A percentile compares a stretch with the other conserved stretches of the same genome.
These are phyloP conservation scores for Lachnum nothofagi DNA, from an alignment of 2,329 filamentous ascomycete species.

Conservation along the genomic window DNA sequence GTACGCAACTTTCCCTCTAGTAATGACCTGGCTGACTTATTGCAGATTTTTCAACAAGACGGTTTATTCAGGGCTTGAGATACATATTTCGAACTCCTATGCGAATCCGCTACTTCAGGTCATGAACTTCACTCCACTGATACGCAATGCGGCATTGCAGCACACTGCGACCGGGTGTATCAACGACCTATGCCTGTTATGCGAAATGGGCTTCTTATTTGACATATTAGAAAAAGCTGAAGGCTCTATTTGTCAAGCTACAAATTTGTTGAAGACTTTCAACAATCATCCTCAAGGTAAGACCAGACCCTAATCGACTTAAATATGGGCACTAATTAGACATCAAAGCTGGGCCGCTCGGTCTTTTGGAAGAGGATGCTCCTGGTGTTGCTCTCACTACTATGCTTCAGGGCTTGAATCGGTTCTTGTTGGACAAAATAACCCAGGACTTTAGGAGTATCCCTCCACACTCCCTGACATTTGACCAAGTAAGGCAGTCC, in stretches of 20 bases:
- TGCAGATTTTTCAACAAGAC: constrained; percentile 89
- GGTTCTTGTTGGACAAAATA: constrained; percentile 81
- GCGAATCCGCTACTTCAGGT: constrained; percentile 89
- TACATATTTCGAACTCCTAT: constrained; percentile 94
- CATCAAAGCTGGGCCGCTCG: constrained; percentile 60
- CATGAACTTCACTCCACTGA: constrained; percentile 80
- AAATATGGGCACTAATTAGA: constrained; percentile 19
- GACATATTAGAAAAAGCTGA: constrained; percentile 98
- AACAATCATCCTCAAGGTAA: constrained; percentile 72
- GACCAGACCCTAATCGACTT: constrained; percentile 11
- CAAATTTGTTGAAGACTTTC: constrained; percentile 86
- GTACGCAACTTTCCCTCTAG: constrained; percentile 42
- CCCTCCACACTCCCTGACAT: constrained; percentile 52
- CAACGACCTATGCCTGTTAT: constrained; percentile 78
- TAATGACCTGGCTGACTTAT: constrained; percentile 13
- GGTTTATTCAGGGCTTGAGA: constrained; percentile 84
- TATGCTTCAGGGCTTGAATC: constrained; percentile 80
- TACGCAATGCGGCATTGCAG: constrained; percentile 81
- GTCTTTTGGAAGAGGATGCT: constrained; percentile 78
- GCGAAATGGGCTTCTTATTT: constrained; percentile 90
- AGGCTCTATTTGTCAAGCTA: constrained; percentile 91
- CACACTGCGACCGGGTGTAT: constrained; percentile 84
- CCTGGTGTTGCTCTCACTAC: constrained; percentile 67
- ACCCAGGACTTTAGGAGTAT: constrained; percentile 69
- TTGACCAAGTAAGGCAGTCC: constrained; percentile 58